Evolutionary conservation across 306 rosid genomes (phyloP).

Genomic region (Castanospermum australe): DNA sequence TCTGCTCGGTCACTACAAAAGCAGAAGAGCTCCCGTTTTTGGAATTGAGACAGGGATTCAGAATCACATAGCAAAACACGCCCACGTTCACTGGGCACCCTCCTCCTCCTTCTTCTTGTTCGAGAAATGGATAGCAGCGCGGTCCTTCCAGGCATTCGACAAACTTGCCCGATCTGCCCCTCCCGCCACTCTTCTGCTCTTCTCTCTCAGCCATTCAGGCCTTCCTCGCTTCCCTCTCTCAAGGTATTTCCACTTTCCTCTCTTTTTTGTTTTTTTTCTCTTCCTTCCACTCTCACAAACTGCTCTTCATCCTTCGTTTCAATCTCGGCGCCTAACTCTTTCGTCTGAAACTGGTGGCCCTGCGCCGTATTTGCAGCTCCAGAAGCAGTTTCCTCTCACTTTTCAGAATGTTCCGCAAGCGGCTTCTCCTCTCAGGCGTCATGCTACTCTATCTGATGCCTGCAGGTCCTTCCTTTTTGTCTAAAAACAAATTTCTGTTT

Average conservation of each 20-base stretch:
- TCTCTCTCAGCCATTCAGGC: constrained; percentile 18
- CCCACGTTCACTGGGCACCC: neutral
- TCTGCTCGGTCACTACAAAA: neutral
- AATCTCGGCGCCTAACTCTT: neutral
- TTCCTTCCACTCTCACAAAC: neutral
- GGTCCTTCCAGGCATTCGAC: constrained; percentile 43
- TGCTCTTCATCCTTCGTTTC: neutral
- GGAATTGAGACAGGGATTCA: too few species aligned
- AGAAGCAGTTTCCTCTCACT: constrained; percentile 45
- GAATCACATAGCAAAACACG: neutral
- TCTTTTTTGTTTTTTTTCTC: neutral
- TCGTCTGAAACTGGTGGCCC: neutral
- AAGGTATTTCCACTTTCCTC: constrained; percentile 40
- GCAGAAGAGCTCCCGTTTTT: neutral
- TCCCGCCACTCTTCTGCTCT: constrained; percentile 36
- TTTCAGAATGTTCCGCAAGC: constrained; percentile 24
- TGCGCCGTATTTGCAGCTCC: constrained; percentile 41
- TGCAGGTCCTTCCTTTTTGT: constrained; percentile 45
- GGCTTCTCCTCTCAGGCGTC: constrained; percentile 37
- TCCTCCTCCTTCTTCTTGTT: neutral
- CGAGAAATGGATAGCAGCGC: constrained; percentile 71
- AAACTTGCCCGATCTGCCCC: constrained; percentile 41
- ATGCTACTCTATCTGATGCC: constrained; percentile 45
- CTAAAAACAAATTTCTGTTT: too few species aligned
- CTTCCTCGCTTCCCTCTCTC: constrained; percentile 35